Base-by-base conservation (phyloP, 108 stramenopile species). In the Seminavis robusta region DNA sequence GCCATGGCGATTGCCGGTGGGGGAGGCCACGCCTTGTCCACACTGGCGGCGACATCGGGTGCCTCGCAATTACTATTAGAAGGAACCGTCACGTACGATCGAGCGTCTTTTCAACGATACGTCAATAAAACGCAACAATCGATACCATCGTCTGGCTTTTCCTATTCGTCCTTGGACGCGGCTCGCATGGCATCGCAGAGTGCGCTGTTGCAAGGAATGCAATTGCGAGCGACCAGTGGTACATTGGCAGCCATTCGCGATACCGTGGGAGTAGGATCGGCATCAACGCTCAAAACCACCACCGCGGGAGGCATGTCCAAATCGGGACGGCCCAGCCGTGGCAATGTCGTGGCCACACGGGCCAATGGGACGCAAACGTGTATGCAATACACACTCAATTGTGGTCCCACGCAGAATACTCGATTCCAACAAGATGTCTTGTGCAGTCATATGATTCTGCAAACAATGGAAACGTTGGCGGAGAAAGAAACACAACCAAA, bases 51-150 rank as follows among this genome's bases (percentile, higher is more conserved):
- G 13, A 86, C 74, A 0, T 65, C 84, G 1, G 85, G 86, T 19
- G 90, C 90, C 38, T 88, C 86, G 25, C 62, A 66, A 0, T 16
- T 84, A 10, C 47, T 92, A 7, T 29, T 88, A 45, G 84, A 92
- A 47, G 78, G 79, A 7, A 54, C 71, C 25, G 65, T 86, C 0
- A 55, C 72, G 3, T 87, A 92, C 25, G 84, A 88, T 70, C 76
- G 86, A 15, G 44, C 44, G 24, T 81, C 84, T 3, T 92, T 77
- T 68, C 74, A 66, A 1, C 53, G 71, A 28, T 90, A 76, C 56
- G 74, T 83, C 17, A 43, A 33, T 41, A 13, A 53, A 48, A 20
- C 32, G 11, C 58, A 54, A 24, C 19, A 30, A 39, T 47, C 57
- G 9, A 15, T 37, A 31, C 27, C n/a, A 9, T 13, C 29, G 20